A percentile compares a stretch with the other conserved stretches of the same genome.
Evolutionary conservation across 2,329 filamentous ascomycete species (phyloP).

Genomic region (Colletotrichum sp.): DNA sequence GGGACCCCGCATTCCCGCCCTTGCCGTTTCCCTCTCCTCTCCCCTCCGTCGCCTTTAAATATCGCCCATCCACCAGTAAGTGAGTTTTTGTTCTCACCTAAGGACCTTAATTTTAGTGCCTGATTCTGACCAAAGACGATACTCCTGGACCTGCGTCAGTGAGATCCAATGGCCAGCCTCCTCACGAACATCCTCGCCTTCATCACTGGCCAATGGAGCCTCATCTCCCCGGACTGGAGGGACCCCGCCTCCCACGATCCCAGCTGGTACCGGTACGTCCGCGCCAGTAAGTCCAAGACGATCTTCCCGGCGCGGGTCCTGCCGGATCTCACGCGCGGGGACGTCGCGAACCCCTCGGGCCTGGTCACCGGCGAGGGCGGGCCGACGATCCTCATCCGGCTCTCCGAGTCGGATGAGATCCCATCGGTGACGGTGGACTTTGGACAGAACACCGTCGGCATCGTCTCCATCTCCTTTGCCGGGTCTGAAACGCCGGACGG

Average conservation of each 20-base stretch:
- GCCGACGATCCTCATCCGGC: conserved; percentile 36
- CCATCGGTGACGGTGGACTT: conserved; percentile 54
- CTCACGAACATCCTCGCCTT: background rate
- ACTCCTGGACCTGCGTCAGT: background rate
- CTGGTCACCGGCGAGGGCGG: conserved; percentile 30
- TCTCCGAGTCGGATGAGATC: conserved; percentile 4
- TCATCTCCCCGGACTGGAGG: background rate
- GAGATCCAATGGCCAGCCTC: background rate
- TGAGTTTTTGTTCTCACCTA: background rate
- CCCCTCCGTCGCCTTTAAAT: background rate
- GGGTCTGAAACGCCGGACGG: conserved; percentile 30
- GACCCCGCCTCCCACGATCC: conserved; percentile 2
- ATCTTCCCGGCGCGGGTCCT: conserved; percentile 38
- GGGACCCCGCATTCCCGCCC: conserved; percentile 13
- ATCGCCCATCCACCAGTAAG: background rate
- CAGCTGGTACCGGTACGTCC: conserved; percentile 44
- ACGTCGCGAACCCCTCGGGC: conserved; percentile 41
- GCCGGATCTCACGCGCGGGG: conserved; percentile 35
- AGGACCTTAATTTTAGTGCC: background rate
- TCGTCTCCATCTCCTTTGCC: conserved; percentile 46
- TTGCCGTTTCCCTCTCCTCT: background rate
- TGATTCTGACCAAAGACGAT: background rate
- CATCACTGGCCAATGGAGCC: background rate
- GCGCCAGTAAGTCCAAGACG: conserved; percentile 35
- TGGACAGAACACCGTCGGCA: conserved; percentile 51